A percentile compares a stretch with the other conserved stretches of the same genome.
These are phyloP conservation scores for Puccinia coronata DNA, from an alignment of 1,284 basidiomycete species.

Conservation along the genomic window DNA sequence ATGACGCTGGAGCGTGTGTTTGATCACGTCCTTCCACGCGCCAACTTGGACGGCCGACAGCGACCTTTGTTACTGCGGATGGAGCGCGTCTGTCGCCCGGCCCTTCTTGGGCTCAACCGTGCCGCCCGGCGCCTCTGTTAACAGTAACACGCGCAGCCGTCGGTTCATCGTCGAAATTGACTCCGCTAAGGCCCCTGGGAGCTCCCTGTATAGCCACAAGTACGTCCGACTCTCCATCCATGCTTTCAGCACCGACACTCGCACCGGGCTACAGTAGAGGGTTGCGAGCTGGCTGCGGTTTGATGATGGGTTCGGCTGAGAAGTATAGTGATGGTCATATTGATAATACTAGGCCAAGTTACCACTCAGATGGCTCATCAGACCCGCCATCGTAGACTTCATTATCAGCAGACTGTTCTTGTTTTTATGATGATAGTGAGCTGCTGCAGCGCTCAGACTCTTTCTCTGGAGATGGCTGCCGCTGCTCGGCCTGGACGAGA, in stretches of 20 bases:
- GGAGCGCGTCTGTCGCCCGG: background rate
- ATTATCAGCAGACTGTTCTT: background rate
- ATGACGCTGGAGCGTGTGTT: too few relatives aligned
- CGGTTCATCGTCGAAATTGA: slow-evolving; percentile 23
- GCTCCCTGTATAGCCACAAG: background rate
- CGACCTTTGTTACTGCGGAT: background rate
- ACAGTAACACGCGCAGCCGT: background rate
- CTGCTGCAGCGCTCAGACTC: too few relatives aligned
- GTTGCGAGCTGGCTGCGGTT: background rate
- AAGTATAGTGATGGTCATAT: background rate
- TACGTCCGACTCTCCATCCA: slow-evolving; percentile 14
- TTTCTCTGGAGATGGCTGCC: background rate
- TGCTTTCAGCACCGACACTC: background rate
- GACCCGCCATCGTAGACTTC: background rate
- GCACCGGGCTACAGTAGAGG: background rate
- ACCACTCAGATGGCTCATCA: slow-evolving; percentile 20
- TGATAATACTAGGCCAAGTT: background rate
- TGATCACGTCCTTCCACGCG: too few relatives aligned
- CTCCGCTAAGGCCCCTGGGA: background rate
- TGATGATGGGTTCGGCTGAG: background rate
- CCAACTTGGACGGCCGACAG: background rate
- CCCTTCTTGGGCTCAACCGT: background rate
- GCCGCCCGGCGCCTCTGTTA: too few relatives aligned
- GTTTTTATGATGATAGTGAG: background rate
- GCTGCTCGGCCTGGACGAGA: background rate